Percentiles rank a stretch among this genome's conserved stretches.
Conservation (phyloP, 1,284 basidiomycete species). For the Ustanciosporium gigantosporum region DNA sequence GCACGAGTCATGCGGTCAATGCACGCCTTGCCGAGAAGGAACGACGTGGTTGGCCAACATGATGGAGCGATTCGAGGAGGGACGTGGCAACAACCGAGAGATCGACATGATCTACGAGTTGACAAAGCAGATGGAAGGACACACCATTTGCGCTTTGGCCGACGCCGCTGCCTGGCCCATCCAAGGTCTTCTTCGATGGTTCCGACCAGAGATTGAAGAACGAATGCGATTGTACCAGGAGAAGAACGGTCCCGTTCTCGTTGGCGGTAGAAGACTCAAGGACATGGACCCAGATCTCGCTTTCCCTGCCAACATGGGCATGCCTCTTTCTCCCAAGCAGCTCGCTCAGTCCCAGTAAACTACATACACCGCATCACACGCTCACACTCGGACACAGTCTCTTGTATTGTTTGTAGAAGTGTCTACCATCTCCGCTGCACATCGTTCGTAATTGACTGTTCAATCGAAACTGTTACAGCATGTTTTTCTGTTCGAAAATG, state of each 20-base stretch:
- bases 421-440: no score
- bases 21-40: constrained; percentile 93
- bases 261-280: constrained; percentile 78
- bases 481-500: no score
- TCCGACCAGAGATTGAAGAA: constrained; percentile 76
- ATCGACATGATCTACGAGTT: constrained; percentile 76
- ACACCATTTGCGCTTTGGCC: constrained; percentile 85
- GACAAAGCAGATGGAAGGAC: constrained; percentile 86
- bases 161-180: constrained; percentile 99
- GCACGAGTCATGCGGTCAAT: constrained; percentile 98
- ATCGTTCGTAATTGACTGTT: no score
- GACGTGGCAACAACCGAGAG: constrained; percentile 85
- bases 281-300: constrained; percentile 76
- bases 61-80: constrained; percentile 71
- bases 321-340: constrained; percentile 33
- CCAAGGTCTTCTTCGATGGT: constrained; percentile 91
- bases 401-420: no score
- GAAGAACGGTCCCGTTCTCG: constrained; percentile 80
- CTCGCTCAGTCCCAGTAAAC: constrained; percentile 16
- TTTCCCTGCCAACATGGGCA: constrained; percentile 76
- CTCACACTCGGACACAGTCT: no score
- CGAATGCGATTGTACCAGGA: constrained; percentile 80
- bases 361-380: background rate
- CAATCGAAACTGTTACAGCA: no score
- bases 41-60: constrained; percentile 60